Evolutionary conservation across 257 asterid genomes (phyloP).

Genomic region (Capsicum pubescens): DNA sequence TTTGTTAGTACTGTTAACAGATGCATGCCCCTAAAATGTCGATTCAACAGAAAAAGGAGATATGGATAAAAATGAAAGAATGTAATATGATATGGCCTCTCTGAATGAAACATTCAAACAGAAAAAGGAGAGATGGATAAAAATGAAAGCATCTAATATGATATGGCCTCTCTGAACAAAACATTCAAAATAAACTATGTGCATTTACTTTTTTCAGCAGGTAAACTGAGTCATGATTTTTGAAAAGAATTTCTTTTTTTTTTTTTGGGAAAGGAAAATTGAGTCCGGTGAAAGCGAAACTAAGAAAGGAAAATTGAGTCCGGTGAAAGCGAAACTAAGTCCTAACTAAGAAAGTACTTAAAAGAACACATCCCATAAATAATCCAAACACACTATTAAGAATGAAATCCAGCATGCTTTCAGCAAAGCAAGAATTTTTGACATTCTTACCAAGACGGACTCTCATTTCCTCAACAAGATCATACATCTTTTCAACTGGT

Average conservation of each 20-base stretch:
- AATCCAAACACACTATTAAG: neutral
- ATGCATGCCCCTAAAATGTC: neutral
- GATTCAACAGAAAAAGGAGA: neutral
- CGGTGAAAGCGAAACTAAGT: neutral
- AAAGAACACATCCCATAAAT: constrained; percentile 18
- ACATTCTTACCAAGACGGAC: constrained; percentile 68
- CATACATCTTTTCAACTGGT: constrained; percentile 86
- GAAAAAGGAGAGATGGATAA: neutral
- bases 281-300: neutral
- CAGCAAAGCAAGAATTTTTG: constrained; percentile 2
- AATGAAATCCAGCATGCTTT: constrained; percentile 9
- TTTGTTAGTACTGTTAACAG: neutral
- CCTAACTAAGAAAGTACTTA: neutral
- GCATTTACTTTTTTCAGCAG: constrained; percentile 23
- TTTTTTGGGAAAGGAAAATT: neutral
- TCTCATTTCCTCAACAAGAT: constrained; percentile 87
- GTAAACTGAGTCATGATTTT: neutral
- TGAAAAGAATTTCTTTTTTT: neutral
- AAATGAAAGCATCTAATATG: neutral
- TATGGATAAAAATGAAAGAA: neutral
- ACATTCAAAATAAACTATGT: constrained; percentile 1
- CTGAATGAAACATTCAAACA: neutral
- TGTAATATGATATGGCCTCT: neutral
- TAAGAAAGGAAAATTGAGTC: neutral
- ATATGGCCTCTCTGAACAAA: neutral